These are phyloP conservation scores for Diaporthe caulivora DNA, from an alignment of 2,329 filamentous ascomycete species.

Conservation along the genomic window DNA sequence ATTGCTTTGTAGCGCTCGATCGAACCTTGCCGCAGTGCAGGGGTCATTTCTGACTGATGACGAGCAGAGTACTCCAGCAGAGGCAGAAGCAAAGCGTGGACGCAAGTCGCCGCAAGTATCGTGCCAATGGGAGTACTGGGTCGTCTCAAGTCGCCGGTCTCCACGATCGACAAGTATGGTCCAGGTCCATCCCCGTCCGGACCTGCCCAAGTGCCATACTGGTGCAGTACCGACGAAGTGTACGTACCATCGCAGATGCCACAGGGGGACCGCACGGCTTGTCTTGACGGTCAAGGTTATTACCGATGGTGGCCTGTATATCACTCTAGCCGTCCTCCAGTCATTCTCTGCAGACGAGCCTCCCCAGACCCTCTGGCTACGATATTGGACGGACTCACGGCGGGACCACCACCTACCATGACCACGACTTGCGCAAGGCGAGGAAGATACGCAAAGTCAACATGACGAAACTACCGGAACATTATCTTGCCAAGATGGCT, in stretches of 20 bases:
- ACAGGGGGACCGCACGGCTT: conserved; percentile 4
- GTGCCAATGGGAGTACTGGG: background rate
- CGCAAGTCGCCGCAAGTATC: conserved; percentile 23
- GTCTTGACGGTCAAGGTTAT: background rate
- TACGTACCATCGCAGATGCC: background rate
- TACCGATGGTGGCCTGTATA: background rate
- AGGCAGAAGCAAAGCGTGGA: conserved; percentile 16
- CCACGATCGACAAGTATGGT: conserved; percentile 18
- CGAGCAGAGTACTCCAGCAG: conserved; percentile 6
- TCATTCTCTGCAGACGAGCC: background rate
- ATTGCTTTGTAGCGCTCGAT: conserved; percentile 10
- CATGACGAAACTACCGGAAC: conserved; percentile 20
- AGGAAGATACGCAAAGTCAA: conserved; percentile 8
- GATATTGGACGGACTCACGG: background rate
- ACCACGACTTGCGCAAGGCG: background rate
- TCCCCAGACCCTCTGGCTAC: background rate
- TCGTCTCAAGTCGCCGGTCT: conserved; percentile 26
- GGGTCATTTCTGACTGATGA: background rate
- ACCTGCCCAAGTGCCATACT: background rate
- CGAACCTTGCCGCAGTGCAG: background rate
- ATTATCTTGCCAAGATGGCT: conserved; percentile 18
- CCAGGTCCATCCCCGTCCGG: conserved; percentile 22
- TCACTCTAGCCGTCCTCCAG: background rate
- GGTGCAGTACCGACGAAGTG: background rate
- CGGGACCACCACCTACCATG: background rate